phyloP scores from a whole-genome alignment of 1,284 basidiomycete species.

The Schizopora paradoxa region DNA sequence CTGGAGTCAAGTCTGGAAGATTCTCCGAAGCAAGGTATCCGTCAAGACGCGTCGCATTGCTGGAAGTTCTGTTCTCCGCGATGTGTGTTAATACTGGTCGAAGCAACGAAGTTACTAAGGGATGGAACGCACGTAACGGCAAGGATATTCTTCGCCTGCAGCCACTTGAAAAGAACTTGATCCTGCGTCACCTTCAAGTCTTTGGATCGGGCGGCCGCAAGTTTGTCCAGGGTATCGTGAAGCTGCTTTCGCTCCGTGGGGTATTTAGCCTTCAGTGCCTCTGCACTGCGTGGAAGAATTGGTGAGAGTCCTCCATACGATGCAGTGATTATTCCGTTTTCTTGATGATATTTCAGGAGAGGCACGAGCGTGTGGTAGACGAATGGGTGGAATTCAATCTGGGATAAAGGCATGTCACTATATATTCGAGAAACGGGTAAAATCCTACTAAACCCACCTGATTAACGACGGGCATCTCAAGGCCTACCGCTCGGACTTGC shows the following conservation, averaged over 20 bases:
- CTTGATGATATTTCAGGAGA: conserved; percentile 47
- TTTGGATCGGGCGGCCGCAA: conserved; percentile 24
- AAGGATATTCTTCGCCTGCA: conserved; percentile 48
- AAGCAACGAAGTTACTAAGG: not conserved
- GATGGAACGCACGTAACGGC: conserved; percentile 57
- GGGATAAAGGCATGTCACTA: not conserved
- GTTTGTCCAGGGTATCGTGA: conserved; percentile 40
- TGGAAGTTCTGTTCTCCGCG: conserved; percentile 47
- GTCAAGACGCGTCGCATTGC: conserved; percentile 58
- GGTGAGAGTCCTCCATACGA: conserved; percentile 64
- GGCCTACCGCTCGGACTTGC: conserved; percentile 52
- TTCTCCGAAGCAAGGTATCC: conserved; percentile 56
- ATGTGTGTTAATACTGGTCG: conserved; percentile 10
- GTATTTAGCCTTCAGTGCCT: conserved; percentile 52
- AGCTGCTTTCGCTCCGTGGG: conserved; percentile 40
- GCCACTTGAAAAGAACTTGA: conserved; percentile 58
- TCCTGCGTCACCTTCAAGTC: conserved; percentile 44
- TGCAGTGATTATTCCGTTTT: conserved; percentile 59
- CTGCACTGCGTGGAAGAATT: conserved; percentile 51
- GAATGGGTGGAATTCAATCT: conserved; percentile 83
- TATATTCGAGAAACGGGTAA: not conserved
- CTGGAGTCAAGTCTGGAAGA: conserved; percentile 50
- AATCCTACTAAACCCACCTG: conserved; percentile 46
- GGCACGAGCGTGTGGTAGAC: conserved; percentile 53
- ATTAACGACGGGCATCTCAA: conserved; percentile 65